A percentile compares a stretch with the other conserved stretches of the same genome.
phyloP scores from a whole-genome alignment of 768 basidiomycete species.

The Hydnomerulius pinastri region DNA sequence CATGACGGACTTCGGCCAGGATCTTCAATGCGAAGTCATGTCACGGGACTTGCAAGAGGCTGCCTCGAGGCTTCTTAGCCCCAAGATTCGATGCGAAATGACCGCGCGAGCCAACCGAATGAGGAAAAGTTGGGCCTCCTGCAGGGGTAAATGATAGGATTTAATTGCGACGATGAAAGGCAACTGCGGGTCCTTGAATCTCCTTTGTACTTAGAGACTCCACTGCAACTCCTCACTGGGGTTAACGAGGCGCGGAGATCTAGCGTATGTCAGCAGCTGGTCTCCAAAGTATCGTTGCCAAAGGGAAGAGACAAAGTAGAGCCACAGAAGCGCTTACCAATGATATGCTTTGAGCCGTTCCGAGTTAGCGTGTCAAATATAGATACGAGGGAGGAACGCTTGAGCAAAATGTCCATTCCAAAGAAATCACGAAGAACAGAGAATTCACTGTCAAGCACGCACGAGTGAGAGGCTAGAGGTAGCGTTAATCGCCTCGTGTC shows the following conservation, averaged over 20 bases:
- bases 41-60: constrained; percentile 25
- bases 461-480: constrained; percentile 7
- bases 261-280: too few relatives aligned
- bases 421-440: not conserved
- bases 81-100: constrained; percentile 27
- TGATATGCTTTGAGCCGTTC: too few relatives aligned
- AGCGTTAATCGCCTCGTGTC: constrained; percentile 19
- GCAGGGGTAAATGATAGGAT: not conserved
- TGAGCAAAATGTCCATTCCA: not conserved
- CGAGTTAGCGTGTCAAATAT: too few relatives aligned
- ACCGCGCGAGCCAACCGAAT: constrained; percentile 26
- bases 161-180: not conserved
- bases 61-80: constrained; percentile 30
- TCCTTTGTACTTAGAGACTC: not conserved
- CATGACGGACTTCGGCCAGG: constrained; percentile 4
- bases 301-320: not conserved
- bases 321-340: not conserved
- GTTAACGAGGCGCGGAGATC: too few relatives aligned
- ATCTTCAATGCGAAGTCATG: too few relatives aligned
- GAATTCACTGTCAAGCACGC: not conserved
- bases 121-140: constrained; percentile 14
- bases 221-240: not conserved
- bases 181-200: not conserved
- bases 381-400: not conserved
- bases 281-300: too few relatives aligned